Conservation (phyloP, 1,284 basidiomycete species). For the Vanrija sp. region DNA sequence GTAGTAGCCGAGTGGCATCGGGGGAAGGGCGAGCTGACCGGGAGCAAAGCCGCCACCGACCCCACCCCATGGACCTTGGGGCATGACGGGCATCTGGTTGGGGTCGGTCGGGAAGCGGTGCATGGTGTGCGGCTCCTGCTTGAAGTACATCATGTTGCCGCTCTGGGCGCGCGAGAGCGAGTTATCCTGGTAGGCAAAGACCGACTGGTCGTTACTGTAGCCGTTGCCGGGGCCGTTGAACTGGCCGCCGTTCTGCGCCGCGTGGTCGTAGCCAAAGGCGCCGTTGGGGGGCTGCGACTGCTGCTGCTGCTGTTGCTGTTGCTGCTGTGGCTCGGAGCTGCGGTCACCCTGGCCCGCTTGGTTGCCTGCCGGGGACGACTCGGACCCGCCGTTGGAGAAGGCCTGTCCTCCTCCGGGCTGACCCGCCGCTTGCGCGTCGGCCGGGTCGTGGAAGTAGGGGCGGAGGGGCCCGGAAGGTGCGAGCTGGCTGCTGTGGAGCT, state of each 20-base stretch:
- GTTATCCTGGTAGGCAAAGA: constrained; percentile 17
- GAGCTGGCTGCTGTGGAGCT: constrained; percentile 17
- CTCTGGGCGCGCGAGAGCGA: constrained; percentile 12
- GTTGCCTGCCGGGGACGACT: neutral
- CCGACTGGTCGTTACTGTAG: constrained; percentile 7
- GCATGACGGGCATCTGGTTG: constrained; percentile 1
- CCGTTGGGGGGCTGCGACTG: neutral
- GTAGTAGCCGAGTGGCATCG: constrained; percentile 16
- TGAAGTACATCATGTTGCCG: constrained; percentile 18
- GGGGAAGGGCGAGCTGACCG: constrained; percentile 27
- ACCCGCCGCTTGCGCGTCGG: constrained; percentile 6
- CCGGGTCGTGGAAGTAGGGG: constrained; percentile 13
- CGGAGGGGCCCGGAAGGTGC: constrained; percentile 6
- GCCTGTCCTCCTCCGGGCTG: constrained; percentile 1
- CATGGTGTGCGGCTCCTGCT: constrained; percentile 8
- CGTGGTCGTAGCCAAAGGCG: constrained; percentile 5
- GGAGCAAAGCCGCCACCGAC: constrained; percentile 29
- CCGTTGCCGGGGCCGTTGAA: constrained; percentile 1
- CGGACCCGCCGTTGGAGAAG: neutral
- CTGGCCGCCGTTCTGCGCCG: constrained; percentile 4
- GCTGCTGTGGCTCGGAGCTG: neutral
- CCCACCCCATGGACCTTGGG: constrained; percentile 9
- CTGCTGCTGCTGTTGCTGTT: neutral
- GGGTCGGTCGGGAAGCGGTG: constrained; percentile 6
- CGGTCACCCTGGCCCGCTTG: constrained; percentile 4